phyloP scores from a whole-genome alignment of 2,329 filamentous ascomycete genomes.

The Penicillium digitatum region DNA sequence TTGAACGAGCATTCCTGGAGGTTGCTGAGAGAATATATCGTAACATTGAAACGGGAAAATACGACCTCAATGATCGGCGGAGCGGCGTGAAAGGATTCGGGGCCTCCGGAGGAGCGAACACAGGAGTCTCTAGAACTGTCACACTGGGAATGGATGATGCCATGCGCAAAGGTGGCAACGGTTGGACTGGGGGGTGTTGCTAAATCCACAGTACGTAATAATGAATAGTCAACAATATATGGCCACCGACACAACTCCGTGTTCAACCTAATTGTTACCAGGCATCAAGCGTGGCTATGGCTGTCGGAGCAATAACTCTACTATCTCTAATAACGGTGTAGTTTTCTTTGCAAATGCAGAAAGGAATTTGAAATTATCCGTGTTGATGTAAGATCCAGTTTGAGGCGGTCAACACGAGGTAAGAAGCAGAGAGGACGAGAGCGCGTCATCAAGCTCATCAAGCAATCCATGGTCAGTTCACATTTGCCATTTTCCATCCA shows the following conservation, averaged over 20 bases:
- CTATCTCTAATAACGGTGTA: neutral
- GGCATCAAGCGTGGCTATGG: neutral
- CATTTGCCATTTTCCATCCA: slow-evolving; percentile 78
- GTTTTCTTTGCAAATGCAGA: neutral
- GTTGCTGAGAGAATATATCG: slow-evolving; percentile 94
- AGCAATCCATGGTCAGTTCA: slow-evolving; percentile 50
- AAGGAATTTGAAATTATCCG: neutral
- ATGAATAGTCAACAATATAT: neutral
- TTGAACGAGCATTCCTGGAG: slow-evolving; percentile 87
- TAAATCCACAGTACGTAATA: slow-evolving; percentile 18
- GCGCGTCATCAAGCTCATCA: neutral
- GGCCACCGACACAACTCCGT: neutral
- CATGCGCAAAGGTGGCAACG: slow-evolving; percentile 41
- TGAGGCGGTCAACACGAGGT: neutral
- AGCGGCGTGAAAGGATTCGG: slow-evolving; percentile 75
- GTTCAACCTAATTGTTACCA: neutral
- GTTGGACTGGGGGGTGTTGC: slow-evolving; percentile 39
- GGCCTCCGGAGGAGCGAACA: slow-evolving; percentile 36
- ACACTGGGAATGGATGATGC: slow-evolving; percentile 47
- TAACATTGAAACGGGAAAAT: slow-evolving; percentile 92
- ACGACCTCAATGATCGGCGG: slow-evolving; percentile 88
- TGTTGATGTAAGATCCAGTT: neutral
- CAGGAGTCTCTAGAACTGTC: slow-evolving; percentile 39
- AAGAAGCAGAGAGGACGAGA: neutral
- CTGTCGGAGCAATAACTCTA: neutral